phyloP scores from a whole-genome alignment of 2,329 filamentous ascomycete genomes.

The Ophiostoma piceae region DNA sequence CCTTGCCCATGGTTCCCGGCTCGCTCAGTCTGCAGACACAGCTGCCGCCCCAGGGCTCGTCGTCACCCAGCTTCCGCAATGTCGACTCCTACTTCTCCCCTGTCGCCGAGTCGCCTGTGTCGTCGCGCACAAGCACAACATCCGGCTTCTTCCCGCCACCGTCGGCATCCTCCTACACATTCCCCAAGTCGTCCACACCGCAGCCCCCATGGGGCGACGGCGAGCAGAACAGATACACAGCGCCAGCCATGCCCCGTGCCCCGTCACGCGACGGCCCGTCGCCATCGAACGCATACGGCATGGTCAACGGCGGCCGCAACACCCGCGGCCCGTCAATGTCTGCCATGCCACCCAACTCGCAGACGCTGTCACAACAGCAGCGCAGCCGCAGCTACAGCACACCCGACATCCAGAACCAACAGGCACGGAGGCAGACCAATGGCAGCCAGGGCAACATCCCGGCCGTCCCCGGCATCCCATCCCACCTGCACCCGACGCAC shows the following conservation, averaged over 20 bases:
- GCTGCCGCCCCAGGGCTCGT: slow-evolving; percentile 36
- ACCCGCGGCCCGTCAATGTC: slow-evolving; percentile 75
- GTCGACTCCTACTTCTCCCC: slow-evolving; percentile 95
- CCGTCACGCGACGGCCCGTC: slow-evolving; percentile 72
- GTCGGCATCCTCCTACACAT: slow-evolving; percentile 47
- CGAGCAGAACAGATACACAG: slow-evolving; percentile 76
- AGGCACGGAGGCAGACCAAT: slow-evolving; percentile 53
- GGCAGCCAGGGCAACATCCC: slow-evolving; percentile 54
- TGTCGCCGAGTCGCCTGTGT: slow-evolving; percentile 69
- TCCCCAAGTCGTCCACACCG: slow-evolving; percentile 68
- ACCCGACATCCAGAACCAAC: slow-evolving; percentile 78
- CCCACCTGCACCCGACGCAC: slow-evolving; percentile 58
- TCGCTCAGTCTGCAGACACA: slow-evolving; percentile 66
- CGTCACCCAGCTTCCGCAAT: slow-evolving; percentile 57
- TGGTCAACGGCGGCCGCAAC: slow-evolving; percentile 51
- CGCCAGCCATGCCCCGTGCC: slow-evolving; percentile 76
- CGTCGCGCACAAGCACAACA: slow-evolving; percentile 67
- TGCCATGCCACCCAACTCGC: slow-evolving; percentile 53
- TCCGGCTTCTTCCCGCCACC: slow-evolving; percentile 63
- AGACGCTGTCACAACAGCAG: slow-evolving; percentile 49
- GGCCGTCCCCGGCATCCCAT: slow-evolving; percentile 69
- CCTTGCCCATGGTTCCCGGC: slow-evolving; percentile 52
- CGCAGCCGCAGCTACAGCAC: slow-evolving; percentile 80
- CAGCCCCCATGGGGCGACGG: slow-evolving; percentile 52
- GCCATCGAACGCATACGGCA: slow-evolving; percentile 56